Conservation (phyloP, 352 stramenopile species). For the Phytopythium helicoides region DNA sequence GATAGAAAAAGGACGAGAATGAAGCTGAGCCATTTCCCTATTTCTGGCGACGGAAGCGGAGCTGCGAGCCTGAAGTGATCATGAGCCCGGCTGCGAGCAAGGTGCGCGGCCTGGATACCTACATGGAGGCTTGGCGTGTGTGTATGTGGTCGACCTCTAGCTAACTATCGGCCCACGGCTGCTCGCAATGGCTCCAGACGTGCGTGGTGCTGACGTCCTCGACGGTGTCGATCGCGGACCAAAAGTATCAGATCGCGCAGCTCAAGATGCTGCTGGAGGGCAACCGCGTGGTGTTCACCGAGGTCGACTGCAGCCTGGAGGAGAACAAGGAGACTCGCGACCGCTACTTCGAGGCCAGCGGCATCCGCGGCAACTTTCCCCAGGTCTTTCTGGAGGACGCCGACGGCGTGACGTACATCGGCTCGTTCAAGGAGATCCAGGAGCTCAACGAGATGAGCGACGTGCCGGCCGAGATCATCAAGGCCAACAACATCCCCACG, state of each 20-base stretch:
- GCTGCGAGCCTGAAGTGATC: too few relatives aligned
- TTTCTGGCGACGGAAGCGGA: neutral
- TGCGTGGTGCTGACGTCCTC: conserved; percentile 79
- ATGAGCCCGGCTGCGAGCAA: conserved; percentile 3
- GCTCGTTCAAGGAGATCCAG: conserved; percentile 83
- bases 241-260: conserved; percentile 76
- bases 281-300: conserved; percentile 67
- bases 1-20: neutral
- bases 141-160: too few relatives aligned
- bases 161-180: too few relatives aligned
- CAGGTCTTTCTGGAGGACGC: conserved; percentile 80
- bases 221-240: conserved; percentile 68
- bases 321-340: conserved; percentile 76
- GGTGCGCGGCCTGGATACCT: conserved; percentile 2
- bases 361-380: conserved; percentile 82
- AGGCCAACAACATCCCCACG: conserved; percentile 75
- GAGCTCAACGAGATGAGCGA: conserved; percentile 85
- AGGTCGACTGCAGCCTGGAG: conserved; percentile 80
- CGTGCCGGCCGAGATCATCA: conserved; percentile 67
- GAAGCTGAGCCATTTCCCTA: neutral
- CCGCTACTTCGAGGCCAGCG: conserved; percentile 73
- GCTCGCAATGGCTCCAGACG: too few relatives aligned
- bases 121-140: neutral
- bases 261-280: conserved; percentile 69
- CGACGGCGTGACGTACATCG: conserved; percentile 58